phyloP scores from a whole-genome alignment of 257 asterid species.

The Datura wrightii region DNA sequence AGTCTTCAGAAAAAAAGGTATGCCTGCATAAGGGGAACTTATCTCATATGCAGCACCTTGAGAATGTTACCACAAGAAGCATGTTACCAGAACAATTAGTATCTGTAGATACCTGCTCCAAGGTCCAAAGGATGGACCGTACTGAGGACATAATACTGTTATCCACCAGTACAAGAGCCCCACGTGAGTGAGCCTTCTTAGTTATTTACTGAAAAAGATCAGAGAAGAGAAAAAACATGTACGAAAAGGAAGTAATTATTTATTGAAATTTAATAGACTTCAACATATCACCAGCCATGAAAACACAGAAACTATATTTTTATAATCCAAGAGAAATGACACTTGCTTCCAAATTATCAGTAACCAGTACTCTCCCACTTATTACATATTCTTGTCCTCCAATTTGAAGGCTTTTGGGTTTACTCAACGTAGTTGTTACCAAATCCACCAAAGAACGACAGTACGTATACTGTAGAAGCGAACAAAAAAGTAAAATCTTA shows the following conservation, averaged over 20 bases:
- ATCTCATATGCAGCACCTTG: too few species aligned
- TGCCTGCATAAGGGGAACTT: too few species aligned
- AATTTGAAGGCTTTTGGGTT: neutral
- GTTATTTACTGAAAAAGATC: neutral
- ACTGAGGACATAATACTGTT: neutral
- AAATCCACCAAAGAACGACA: too few species aligned
- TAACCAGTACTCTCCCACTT: too few species aligned
- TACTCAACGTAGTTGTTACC: neutral
- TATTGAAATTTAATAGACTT: neutral
- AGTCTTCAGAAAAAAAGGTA: too few species aligned
- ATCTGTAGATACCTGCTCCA: neutral
- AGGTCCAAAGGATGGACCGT: neutral
- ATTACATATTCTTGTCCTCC: too few species aligned
- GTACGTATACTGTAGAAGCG: too few species aligned
- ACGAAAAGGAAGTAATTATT: neutral
- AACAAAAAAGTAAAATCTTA: too few species aligned
- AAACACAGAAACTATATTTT: neutral
- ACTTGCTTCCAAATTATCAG: neutral
- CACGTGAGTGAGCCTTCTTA: neutral
- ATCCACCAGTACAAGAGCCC: neutral
- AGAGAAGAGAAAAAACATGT: neutral
- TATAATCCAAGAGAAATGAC: neutral
- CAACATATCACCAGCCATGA: neutral
- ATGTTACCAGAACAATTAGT: neutral
- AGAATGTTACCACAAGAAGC: neutral